phyloP scores from a whole-genome alignment of 1,284 basidiomycete genomes.

The Ustilago bromivora region DNA sequence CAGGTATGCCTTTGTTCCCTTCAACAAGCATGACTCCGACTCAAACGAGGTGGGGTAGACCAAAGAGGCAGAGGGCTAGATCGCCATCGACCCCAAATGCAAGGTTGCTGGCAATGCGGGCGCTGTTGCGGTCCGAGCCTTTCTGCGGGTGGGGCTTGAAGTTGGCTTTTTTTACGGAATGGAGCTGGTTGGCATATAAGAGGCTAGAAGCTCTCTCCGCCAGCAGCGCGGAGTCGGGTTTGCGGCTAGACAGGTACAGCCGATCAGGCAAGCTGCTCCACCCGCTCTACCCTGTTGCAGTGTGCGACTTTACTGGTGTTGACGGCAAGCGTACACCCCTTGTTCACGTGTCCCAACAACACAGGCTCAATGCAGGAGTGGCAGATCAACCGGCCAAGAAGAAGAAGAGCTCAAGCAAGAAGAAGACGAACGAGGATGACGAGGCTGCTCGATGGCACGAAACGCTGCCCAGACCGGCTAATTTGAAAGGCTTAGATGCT shows the following conservation, averaged over 20 bases:
- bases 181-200: constrained; percentile 51
- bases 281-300: constrained; percentile 36
- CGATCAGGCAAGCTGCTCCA: constrained; percentile 43
- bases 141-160: constrained; percentile 65
- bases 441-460: constrained; percentile 33
- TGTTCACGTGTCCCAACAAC: constrained; percentile 16
- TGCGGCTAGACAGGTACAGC: constrained; percentile 14
- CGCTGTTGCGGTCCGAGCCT: constrained; percentile 63
- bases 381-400: constrained; percentile 31
- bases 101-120: constrained; percentile 66
- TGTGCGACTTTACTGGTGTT: constrained; percentile 64
- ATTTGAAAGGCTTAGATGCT: constrained; percentile 42
- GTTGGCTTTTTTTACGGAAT: constrained; percentile 64
- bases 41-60: constrained; percentile 31
- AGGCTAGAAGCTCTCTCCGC: constrained; percentile 16
- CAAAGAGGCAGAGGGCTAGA: constrained; percentile 24
- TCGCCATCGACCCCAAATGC: constrained; percentile 54
- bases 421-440: constrained; percentile 3
- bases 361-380: constrained; percentile 32
- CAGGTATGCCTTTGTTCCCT: constrained; percentile 50
- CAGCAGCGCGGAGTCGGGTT: not conserved
- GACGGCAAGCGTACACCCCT: constrained; percentile 44
- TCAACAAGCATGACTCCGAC: constrained; percentile 40
- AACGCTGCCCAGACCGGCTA: constrained; percentile 28
- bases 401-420: constrained; percentile 21